Evolutionary conservation across 2,329 filamentous ascomycete species (phyloP), one percentile per base, ranked within the genome.

Genomic region (Aspergillus quadrilineatus): DNA sequence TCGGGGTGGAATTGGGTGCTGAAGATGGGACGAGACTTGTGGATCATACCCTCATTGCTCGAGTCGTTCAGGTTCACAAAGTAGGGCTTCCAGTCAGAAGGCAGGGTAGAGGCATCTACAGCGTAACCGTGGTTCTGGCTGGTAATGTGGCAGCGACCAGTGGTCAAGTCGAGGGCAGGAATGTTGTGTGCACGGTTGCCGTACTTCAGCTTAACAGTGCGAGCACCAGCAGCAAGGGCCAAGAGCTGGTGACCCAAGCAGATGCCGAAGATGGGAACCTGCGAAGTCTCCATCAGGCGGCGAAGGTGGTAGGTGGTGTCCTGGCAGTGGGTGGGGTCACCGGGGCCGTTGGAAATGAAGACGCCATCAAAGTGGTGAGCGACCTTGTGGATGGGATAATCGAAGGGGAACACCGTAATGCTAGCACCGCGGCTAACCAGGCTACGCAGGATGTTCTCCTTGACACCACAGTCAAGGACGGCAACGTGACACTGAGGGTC

Each of bases 181-280:
- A 97, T 97, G 82, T 99, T 99, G 83, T 97, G 94, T 15, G 92
- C 94, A 66, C 94, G 89, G 84, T 99, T 99, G 71, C 94, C 94
- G 76, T 97, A 99, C 85, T 97, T 97, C 77, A 99, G 86, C 85
- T 97, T 97, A 79, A 95, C 88, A 60, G 94, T 97, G 68, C 86
- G 84, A 53, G 90, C 94, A 62, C 94, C 94, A 58, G 89, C 84
- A 48, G 94, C 92, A 65, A 97, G 85, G 63, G 92, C 93, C 57
- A 99, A 83, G 52, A 99, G 87, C 82, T 99, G 94, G 78, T 99
- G 94, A 63, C 94, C 94, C 64, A 99, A 85, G 75, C 94, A 99
- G 72, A 99, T 97, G 68, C 94, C 94, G 87, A 99, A 95, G 77
- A 99, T 87, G 57, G 94, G 94, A 34, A 96, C 84, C 67, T 92